These are phyloP conservation scores for Leccinum variicolor DNA, from an alignment of 768 basidiomycete genomes.

Conservation along the genomic window DNA sequence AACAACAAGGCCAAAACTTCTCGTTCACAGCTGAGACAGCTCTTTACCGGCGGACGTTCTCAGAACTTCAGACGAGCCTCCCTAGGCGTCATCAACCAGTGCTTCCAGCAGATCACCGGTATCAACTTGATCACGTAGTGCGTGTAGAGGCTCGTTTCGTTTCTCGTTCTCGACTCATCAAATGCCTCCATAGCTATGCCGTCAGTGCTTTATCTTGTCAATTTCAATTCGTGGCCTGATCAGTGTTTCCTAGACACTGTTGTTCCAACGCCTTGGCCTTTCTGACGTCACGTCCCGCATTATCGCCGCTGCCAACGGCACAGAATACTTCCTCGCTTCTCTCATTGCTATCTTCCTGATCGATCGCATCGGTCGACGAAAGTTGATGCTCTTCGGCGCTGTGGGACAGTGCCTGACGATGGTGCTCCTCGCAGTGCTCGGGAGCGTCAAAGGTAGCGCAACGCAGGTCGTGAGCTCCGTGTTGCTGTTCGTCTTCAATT, in stretches of 20 bases:
- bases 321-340: slow-evolving; percentile 71
- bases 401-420: slow-evolving; percentile 56
- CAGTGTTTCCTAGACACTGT: slow-evolving; percentile 36
- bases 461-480: slow-evolving; percentile 52
- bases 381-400: slow-evolving; percentile 69
- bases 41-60: slow-evolving; percentile 51
- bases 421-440: slow-evolving; percentile 57
- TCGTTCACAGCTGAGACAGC: slow-evolving; percentile 40
- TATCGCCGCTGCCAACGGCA: slow-evolving; percentile 64
- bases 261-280: slow-evolving; percentile 57
- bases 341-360: slow-evolving; percentile 69
- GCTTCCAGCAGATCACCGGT: slow-evolving; percentile 68
- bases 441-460: slow-evolving; percentile 45
- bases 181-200: slow-evolving; percentile 26
- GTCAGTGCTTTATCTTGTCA: slow-evolving; percentile 12
- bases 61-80: slow-evolving; percentile 61
- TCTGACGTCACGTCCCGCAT: slow-evolving; percentile 56
- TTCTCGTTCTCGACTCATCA: slow-evolving; percentile 17
- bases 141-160: slow-evolving; percentile 24
- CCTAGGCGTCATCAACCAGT: slow-evolving; percentile 56
- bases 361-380: slow-evolving; percentile 69
- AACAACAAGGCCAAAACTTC: background rate
- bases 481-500: slow-evolving; percentile 67
- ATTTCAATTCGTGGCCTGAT: background rate
- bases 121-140: slow-evolving; percentile 66